Evolutionary conservation across 352 stramenopile genomes (phyloP).

Genomic region (Bremia lactucae): DNA sequence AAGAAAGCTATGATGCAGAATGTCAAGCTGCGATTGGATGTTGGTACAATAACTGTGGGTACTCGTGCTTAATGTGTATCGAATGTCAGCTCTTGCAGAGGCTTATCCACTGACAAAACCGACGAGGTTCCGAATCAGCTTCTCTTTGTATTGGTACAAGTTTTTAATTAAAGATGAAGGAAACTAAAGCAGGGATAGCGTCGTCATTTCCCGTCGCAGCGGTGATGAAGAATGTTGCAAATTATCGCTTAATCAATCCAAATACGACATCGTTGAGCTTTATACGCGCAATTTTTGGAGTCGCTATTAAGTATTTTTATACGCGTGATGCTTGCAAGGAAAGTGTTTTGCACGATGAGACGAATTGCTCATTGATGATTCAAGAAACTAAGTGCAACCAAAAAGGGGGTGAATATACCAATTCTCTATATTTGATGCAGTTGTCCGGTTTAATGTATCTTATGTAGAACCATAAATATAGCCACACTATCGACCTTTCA

Average conservation of each 20-base stretch:
- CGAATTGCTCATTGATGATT: constrained; percentile 15
- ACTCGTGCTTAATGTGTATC: neutral
- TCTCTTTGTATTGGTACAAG: constrained; percentile 54
- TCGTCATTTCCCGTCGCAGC: constrained; percentile 39
- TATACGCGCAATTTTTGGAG: constrained; percentile 71
- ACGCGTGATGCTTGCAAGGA: constrained; percentile 27
- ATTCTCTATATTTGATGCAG: too few relatives aligned
- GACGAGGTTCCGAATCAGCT: constrained; percentile 77
- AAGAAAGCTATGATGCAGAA: constrained; percentile 45
- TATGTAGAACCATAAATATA: too few relatives aligned
- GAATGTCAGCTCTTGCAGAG: constrained; percentile 15
- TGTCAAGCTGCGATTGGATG: constrained; percentile 36
- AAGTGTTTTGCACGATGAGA: constrained; percentile 14
- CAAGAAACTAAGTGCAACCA: constrained; percentile 16
- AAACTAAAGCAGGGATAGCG: neutral
- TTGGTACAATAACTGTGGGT: constrained; percentile 23
- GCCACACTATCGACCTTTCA: too few relatives aligned
- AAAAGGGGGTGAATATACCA: constrained; percentile 7
- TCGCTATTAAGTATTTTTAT: constrained; percentile 68
- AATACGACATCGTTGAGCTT: constrained; percentile 70
- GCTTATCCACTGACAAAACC: constrained; percentile 51
- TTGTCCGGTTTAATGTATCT: too few relatives aligned
- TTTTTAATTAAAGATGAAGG: constrained; percentile 21
- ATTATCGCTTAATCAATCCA: constrained; percentile 81
- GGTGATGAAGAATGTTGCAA: constrained; percentile 55